Evolutionary conservation across 352 stramenopile genomes (phyloP).

Genomic region (Aphanomyces astaci): DNA sequence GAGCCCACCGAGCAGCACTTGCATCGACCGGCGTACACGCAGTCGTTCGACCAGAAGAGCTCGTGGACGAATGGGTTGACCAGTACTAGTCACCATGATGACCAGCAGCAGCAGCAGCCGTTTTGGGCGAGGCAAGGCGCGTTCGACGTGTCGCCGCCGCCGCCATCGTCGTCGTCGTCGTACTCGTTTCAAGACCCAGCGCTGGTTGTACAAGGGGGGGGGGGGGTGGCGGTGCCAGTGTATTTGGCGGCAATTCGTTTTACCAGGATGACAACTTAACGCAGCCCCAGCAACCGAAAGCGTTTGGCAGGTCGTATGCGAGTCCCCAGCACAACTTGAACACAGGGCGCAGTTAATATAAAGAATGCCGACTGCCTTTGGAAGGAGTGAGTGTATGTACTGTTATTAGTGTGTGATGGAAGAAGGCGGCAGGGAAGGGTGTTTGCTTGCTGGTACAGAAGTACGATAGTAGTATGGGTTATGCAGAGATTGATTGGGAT

Average conservation of each 20-base stretch:
- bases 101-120: no score
- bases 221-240: background rate
- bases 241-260: slow-evolving; percentile 1
- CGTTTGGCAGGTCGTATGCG: slow-evolving; percentile 9
- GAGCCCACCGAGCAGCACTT: slow-evolving; percentile 26
- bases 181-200: slow-evolving; percentile 21
- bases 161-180: background rate
- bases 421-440: background rate
- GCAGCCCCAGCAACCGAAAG: background rate
- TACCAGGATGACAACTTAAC: slow-evolving; percentile 13
- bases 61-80: background rate
- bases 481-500: no score
- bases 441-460: no score
- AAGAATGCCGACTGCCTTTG: no score
- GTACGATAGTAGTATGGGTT: no score
- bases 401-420: background rate
- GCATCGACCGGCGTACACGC: slow-evolving; percentile 5
- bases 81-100: no score
- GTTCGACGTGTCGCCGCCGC: background rate
- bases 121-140: slow-evolving; percentile 7
- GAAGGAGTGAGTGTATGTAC: no score
- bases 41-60: slow-evolving; percentile 14
- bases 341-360: background rate
- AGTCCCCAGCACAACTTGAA: slow-evolving; percentile 3
- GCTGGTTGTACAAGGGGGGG: slow-evolving; percentile 15